Evolutionary conservation across 2,329 filamentous ascomycete species (phyloP), one percentile per base, ranked within the genome.

Genomic region (Colletotrichum falcatum): DNA sequence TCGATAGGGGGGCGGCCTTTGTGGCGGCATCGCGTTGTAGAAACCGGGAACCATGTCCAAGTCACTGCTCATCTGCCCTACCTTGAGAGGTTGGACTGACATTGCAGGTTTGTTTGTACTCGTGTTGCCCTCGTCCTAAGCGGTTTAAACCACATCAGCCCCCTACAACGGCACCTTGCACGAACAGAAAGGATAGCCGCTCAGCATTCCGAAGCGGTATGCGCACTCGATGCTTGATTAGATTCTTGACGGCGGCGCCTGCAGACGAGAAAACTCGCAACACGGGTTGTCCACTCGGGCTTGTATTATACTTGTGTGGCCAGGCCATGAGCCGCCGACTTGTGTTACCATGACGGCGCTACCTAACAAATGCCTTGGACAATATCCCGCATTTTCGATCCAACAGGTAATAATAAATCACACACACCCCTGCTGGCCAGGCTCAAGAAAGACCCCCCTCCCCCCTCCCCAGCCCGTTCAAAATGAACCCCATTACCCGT

Each of bases 391-490:
- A 60, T n/a, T 18, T 18, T 48, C 42, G 42, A 49, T 39, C 44
- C n/a, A 28, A 51, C 30, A 49, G 23, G n/a, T n/a, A n/a, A n/a
- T n/a, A n/a, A n/a, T 28, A 44, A 49, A 51, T 7, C 42, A 44
- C n/a, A 23, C 59, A 11, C 28, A 26, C 28, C 30, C 42, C 30
- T 51, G 58, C 12, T 37, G 11, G 12, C 11, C 26, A n/a, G 33
- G 44, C 11, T 46, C 16, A 20, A 2, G 16, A 61, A 61, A 60
- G 14, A 11, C n/a, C n/a, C n/a, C n/a, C n/a, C n/a, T n/a, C n/a
- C n/a, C n/a, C n/a, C n/a, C n/a, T n/a, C 23, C 30, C 58, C 30
- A 37, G 37, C n/a, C 42, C n/a, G 7, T 61, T 61, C 59, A 61
- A 37, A 35, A 37, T 28, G n/a, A n/a, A 39, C 30, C 30, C 30